A percentile compares a stretch with the other conserved stretches of the same genome.
phyloP scores from a whole-genome alignment of 2,329 filamentous ascomycete genomes.

The Hypomyces rosellus region DNA sequence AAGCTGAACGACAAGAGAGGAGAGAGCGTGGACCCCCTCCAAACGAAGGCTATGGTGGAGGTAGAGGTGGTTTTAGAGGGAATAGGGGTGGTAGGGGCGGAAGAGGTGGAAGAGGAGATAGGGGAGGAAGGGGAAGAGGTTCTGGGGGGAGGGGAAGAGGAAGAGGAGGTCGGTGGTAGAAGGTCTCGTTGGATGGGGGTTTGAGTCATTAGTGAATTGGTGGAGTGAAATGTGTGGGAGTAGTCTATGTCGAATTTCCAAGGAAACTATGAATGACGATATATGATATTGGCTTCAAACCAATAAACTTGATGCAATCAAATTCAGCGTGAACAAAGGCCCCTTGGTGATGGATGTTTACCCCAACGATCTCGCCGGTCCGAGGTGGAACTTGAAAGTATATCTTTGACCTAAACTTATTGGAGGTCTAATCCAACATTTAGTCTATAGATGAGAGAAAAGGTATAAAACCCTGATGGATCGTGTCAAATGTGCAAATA shows the following conservation, averaged over 20 bases:
- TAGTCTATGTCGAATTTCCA: too few relatives aligned
- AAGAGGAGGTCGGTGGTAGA: slow-evolving; percentile 1
- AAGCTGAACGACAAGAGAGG: slow-evolving; percentile 60
- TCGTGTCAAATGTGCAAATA: neutral
- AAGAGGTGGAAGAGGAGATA: slow-evolving; percentile 11
- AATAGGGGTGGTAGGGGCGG: slow-evolving; percentile 30
- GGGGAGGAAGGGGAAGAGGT: neutral
- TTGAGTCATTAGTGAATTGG: too few relatives aligned
- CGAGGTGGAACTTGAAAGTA: neutral
- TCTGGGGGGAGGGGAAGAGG: slow-evolving; percentile 5
- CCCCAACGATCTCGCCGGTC: neutral
- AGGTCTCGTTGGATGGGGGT: too few relatives aligned
- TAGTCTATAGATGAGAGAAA: neutral
- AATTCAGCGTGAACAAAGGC: too few relatives aligned
- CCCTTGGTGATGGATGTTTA: too few relatives aligned
- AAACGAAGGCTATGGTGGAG: slow-evolving; percentile 30
- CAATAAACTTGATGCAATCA: too few relatives aligned
- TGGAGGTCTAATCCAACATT: neutral
- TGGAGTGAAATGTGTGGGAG: too few relatives aligned
- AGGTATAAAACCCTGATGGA: neutral
- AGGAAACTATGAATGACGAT: too few relatives aligned
- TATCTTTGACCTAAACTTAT: neutral
- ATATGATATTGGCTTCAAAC: too few relatives aligned
- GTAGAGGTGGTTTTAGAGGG: slow-evolving; percentile 30
- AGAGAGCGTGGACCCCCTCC: slow-evolving; percentile 51